Base-by-base conservation (phyloP, 768 basidiomycete species). In the Serendipita indica region DNA sequence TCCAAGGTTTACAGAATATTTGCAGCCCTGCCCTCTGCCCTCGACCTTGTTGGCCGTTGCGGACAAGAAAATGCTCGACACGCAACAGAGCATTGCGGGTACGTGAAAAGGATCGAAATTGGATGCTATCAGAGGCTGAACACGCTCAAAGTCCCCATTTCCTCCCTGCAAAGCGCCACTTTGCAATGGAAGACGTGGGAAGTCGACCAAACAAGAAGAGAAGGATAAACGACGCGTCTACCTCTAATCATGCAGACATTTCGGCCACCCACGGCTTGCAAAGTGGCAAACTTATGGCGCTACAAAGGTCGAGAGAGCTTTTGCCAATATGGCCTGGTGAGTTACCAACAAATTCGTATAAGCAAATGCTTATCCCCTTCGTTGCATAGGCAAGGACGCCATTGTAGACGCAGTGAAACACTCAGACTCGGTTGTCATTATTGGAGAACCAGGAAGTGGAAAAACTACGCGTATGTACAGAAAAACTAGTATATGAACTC, bases 391-490 rank as follows among this genome's bases (percentile, higher is more conserved):
- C 59, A 81, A 77, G 67, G 84, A 88, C 22, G 81, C 83, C 28
- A 75, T 94, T 28, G 70, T 90, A 28, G 75, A 79, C 60, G 83
- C 83, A 68, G 82, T 94, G 57, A 70, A 71, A 30, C 77, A 81
- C 62, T 84, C 89, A 73, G 86, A 91, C 67, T 84, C 90, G 4
- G 87, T 84, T 1, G 81, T 98, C 41, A 78, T 99, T 6, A 77
- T 99, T 1, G 96, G 93, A 35, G 96, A 99, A 71, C 98, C 96
- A 0, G 96, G 96, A 12, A 96, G 92, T 18, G 96, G 96, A 62
- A 99, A 99, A 73, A 94, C 94, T 0, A 99, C 96, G 52, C 94
- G 94, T 94, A 70, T 66, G 90, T 82, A 39, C n/a, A 56, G 3
- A 10, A 46, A 12, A 35, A 13, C 18, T 14, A 41, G 49, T 20